Base-by-base conservation (phyloP, 2,329 filamentous ascomycete species). In the Amylocarpus encephaloides region DNA sequence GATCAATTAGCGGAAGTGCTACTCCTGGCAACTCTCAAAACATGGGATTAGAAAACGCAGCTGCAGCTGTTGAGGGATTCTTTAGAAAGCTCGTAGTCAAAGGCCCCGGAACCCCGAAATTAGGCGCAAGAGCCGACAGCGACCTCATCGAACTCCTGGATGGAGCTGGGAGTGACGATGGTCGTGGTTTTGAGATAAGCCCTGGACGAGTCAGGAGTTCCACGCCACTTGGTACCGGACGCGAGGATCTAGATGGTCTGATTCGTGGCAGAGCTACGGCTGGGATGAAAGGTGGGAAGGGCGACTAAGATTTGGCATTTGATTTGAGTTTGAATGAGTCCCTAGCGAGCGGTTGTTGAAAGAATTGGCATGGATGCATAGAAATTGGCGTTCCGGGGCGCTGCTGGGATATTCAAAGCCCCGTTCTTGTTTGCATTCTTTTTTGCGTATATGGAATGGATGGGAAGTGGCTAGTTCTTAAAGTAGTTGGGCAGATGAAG, bases 61-160 rank as follows among this genome's bases (percentile, higher is more conserved):
- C 91, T 1, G 86, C 88, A 5, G 85, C 86, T 2, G 83, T 97
- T 29, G 93, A 97, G 69, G 86, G 84, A 1, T 98, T 93, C 90
- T 74, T 97, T 52, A 78, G 91, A 53, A 88, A 89, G 55, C 83
- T 95, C 34, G 88, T 89, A 52, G 73, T 77, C 5, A 84, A 83
- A 62, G 75, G 78, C 4, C 74, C 77, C 1, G 60, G 69, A 16
- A 78, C 77, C n/a, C 76, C 77, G 1, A 67, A 71, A 22, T 44
- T 57, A 16, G 52, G 62, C 66, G 59, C 59, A 64, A 60, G 73
- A 65, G 59, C 71, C 16, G 74, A 72, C 5, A 65, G 77, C 12
- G 85, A 89, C 66, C 67, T 88, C 36, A 90, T 90, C 62, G 86
- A 90, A 65, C 71, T 90, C 53, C 76, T 80, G 16, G 83, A 88